Evolutionary conservation across 148 eudicot species (phyloP), one percentile per base, ranked within the genome.

Genomic region (Vaccinium macrocarpon): DNA sequence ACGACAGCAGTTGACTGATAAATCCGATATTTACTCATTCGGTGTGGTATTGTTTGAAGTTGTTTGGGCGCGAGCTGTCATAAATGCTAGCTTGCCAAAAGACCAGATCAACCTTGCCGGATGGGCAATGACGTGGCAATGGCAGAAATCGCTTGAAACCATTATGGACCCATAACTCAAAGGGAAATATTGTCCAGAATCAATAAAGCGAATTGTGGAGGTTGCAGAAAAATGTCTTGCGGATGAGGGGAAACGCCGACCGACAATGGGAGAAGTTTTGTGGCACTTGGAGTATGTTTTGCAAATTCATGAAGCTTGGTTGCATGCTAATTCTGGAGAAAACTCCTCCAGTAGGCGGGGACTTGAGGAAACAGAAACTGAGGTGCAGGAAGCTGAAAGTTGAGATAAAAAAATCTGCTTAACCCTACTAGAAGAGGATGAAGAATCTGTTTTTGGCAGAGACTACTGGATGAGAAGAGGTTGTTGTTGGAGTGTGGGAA

Each of bases 261-360:
- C 85, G 46, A 83, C 85, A 23, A 76, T 83, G 85, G 85, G 85
- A n/a, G 85, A 83, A 83, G 73, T 83, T 59, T 48, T 83, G 72
- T 83, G 85, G 85, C 85, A 75, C 55, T 83, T 83, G 85, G 85
- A 83, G 80, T 75, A 76, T 57, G 74, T 76, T 15, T 48, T 74
- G 25, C 85, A 83, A 59, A 27, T 83, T 83, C 85, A 83, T 21
- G 81, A 75, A 57, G 85, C 56, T 61, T 83, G 85, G 85, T 21
- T 61, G 81, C 42, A 2, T 35, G 85, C 53, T 50, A 76, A 76
- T 52, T 72, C 53, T 16, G 55, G 25, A 59, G 81, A 76, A 48
- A 61, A 46, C 64, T 49, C 62, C 49, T 35, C 73, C 0, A 46
- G 25, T 6, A 57, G 56, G 57, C 55, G 46, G 51, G 79, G 23